phyloP scores from a whole-genome alignment of 2,329 filamentous ascomycete genomes.

The Fusarium succisae region DNA sequence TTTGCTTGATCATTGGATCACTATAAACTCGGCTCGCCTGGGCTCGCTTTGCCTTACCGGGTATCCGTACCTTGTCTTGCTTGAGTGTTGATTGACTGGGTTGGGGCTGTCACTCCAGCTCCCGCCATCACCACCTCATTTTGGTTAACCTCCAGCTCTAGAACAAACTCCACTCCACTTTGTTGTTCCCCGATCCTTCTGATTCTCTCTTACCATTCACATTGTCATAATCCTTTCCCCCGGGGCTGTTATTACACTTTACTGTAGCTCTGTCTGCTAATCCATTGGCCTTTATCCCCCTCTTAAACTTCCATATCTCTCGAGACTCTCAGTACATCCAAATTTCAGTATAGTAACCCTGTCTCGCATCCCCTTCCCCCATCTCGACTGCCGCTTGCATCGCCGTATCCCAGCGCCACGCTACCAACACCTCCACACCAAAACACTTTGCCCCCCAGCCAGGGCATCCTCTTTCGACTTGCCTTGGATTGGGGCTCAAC shows the following conservation, averaged over 20 bases:
- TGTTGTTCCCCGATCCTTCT: conserved; percentile 30
- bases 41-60: conserved; percentile 15
- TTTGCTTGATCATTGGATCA: neutral
- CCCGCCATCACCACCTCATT: conserved; percentile 26
- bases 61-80: neutral
- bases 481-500: conserved; percentile 24
- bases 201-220: conserved; percentile 4
- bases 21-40: neutral
- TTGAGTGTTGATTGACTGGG: neutral
- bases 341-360: conserved; percentile 14
- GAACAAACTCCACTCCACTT: conserved; percentile 36
- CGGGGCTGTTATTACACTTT: neutral
- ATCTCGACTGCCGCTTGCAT: conserved; percentile 39
- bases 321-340: neutral
- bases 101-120: conserved; percentile 24
- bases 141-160: conserved; percentile 30
- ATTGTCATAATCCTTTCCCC: conserved; percentile 19
- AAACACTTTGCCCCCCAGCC: conserved; percentile 36
- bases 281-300: conserved; percentile 12
- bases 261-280: neutral
- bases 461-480: conserved; percentile 31
- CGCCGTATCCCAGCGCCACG: conserved; percentile 40
- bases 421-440: conserved; percentile 40
- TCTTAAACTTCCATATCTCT: neutral
- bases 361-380: conserved; percentile 20